Evolutionary conservation across 257 asterid genomes (phyloP).

Genomic region (Petrea volubilis): DNA sequence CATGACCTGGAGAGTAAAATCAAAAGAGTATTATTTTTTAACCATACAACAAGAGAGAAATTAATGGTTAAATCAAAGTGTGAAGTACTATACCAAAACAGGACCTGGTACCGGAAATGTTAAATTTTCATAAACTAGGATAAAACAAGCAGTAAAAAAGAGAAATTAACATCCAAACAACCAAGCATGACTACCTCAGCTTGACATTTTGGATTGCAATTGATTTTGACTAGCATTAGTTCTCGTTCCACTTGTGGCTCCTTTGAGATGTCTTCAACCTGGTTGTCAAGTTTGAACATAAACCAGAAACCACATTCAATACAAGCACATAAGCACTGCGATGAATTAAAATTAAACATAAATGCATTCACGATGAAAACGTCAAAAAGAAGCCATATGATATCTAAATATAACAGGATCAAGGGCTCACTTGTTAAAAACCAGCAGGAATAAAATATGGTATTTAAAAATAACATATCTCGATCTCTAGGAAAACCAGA

Average conservation of each 20-base stretch:
- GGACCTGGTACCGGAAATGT: background rate
- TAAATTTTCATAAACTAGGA: background rate
- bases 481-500: background rate
- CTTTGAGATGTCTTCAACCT: constrained; percentile 91
- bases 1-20: constrained; percentile 63
- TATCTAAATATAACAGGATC: background rate
- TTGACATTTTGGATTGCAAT: constrained; percentile 67
- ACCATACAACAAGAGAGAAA: background rate
- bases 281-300: constrained; percentile 23
- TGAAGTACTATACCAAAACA: background rate
- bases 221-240: constrained; percentile 91
- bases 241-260: constrained; percentile 98
- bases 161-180: background rate
- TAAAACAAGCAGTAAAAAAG: background rate
- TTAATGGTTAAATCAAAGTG: background rate
- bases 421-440: background rate
- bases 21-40: constrained; percentile 10
- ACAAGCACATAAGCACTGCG: constrained; percentile 4
- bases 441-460: background rate
- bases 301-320: constrained; percentile 16
- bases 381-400: constrained; percentile 2
- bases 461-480: background rate
- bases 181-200: constrained; percentile 60
- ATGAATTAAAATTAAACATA: background rate
- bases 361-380: constrained; percentile 1